Base-by-base conservation (phyloP, 306 rosid species). In the Heteromeles arbutifolia region DNA sequence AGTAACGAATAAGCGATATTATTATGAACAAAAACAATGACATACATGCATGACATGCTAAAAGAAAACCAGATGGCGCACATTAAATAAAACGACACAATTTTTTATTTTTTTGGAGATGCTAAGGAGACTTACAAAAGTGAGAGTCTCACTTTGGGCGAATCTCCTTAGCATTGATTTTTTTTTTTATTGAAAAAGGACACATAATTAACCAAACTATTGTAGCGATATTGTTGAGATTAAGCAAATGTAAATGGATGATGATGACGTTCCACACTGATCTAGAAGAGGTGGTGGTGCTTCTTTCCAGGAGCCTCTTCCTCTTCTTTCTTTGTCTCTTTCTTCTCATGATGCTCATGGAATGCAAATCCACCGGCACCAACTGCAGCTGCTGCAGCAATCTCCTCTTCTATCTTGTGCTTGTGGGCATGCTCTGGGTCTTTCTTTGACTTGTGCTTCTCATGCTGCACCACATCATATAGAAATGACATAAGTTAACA, bases 401-500 rank as follows among this genome's bases (percentile, higher is more conserved):
- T 28, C 82, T 92, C 96, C 78, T 92, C 98, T 79, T 82, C 90
- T 65, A 88, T 43, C 91, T 90, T 90, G 91, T 90, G 98, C 83
- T 62, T 87, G 76, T 83, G 91, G 3, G 83, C 90, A 15, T 88
- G 17, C 70, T 92, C 94, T 17, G 94, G 89, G 39, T 92, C 96
- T 63, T 88, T 82, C 82, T 79, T 63, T 25, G 56, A 50, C 72
- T 86, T 11, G n/a, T 92, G 92, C 87, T 92, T 92, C 86, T 92
- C 97, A 82, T 87, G 63, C 93, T 92, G 63, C 39, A 65, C 17
- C 39, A 61, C 19, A 48, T 15, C 54, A 48, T n/a, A n/a, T n/a
- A n/a, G n/a, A n/a, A n/a, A n/a, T 41, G 12, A 12, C 12, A 29
- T 48, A 48, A 15, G 54, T 48, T 34, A 34, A 34, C 39, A 34